Percentiles rank a stretch among this genome's conserved stretches.
phyloP scores from a whole-genome alignment of 441 rosid species.

The Kokia cookei region DNA sequence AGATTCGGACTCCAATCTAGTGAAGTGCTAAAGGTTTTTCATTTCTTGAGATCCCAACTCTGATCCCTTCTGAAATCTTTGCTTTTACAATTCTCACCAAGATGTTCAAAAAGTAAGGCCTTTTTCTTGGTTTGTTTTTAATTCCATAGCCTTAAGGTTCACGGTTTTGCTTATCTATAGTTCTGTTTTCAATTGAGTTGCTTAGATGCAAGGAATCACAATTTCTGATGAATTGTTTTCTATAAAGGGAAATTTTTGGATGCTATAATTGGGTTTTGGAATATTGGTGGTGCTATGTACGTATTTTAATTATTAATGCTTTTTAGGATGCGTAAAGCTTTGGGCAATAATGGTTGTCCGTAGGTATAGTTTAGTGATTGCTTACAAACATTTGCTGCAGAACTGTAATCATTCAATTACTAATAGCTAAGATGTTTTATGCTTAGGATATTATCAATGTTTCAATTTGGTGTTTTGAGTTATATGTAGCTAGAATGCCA shows the following conservation, averaged over 20 bases:
- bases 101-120: slow-evolving; percentile 53
- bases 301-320: background rate
- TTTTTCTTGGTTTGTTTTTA: background rate
- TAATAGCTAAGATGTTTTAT: background rate
- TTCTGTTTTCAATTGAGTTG: background rate
- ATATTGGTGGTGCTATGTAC: background rate
- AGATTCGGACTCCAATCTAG: background rate
- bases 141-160: background rate
- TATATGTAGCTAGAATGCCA: background rate
- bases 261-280: background rate
- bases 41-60: slow-evolving; percentile 13
- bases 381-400: background rate
- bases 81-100: background rate
- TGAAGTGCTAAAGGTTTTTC: background rate
- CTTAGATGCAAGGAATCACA: background rate
- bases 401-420: background rate
- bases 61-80: slow-evolving; percentile 7
- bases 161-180: background rate
- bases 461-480: background rate
- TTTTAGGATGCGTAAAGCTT: background rate
- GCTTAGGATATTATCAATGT: background rate
- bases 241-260: background rate
- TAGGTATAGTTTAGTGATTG: background rate
- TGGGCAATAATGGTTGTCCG: background rate
- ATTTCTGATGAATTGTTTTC: background rate